Conservation (phyloP, 2,329 filamentous ascomycete species). For the Coniochaeta pulveracea region DNA sequence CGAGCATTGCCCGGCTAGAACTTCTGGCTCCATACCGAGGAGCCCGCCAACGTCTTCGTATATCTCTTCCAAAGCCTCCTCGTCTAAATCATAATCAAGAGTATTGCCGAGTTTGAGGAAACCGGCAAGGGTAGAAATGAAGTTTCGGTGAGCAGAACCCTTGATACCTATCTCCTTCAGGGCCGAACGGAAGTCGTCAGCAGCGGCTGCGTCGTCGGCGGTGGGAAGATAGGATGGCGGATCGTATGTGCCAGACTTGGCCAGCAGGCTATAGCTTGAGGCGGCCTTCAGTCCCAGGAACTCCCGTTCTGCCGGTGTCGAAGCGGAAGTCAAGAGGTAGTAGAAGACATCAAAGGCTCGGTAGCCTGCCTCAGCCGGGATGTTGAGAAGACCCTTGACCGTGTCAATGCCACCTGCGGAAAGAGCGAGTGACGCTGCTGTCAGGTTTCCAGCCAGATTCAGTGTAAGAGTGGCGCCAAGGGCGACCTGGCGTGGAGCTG, state of each 20-base stretch:
- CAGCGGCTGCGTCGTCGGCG: conserved; percentile 82
- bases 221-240: conserved; percentile 84
- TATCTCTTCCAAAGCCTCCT: conserved; percentile 71
- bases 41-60: conserved; percentile 85
- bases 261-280: conserved; percentile 66
- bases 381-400: conserved; percentile 62
- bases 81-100: conserved; percentile 72
- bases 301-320: conserved; percentile 78
- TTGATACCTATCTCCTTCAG: conserved; percentile 92
- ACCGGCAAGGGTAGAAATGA: conserved; percentile 78
- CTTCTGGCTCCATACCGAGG: conserved; percentile 76
- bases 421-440: conserved; percentile 63
- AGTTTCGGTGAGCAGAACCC: conserved; percentile 66
- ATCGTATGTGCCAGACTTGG: conserved; percentile 73
- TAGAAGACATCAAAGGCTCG: conserved; percentile 97
- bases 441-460: conserved; percentile 68
- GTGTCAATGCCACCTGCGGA: conserved; percentile 87
- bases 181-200: conserved; percentile 81
- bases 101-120: conserved; percentile 88
- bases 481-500: conserved; percentile 66
- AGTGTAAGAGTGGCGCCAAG: conserved; percentile 74
- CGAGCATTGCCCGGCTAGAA: conserved; percentile 66
- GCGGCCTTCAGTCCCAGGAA: conserved; percentile 72
- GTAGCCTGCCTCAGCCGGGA: conserved; percentile 70
- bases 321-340: conserved; percentile 86